Evolutionary conservation across 1,284 basidiomycete genomes (phyloP).

Genomic region (Coniferiporia weirii): DNA sequence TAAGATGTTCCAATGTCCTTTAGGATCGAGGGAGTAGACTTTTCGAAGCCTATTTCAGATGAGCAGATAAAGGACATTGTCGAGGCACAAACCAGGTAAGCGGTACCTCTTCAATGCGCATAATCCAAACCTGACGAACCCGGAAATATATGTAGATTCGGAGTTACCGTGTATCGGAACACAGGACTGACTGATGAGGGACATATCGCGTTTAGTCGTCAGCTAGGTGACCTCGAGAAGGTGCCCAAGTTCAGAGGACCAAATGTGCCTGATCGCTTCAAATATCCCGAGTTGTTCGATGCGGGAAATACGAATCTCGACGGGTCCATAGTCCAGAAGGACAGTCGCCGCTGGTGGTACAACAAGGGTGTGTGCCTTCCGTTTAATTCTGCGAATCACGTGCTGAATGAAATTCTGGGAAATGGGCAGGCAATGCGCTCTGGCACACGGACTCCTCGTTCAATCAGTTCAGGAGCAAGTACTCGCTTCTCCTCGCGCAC

Average conservation of each 20-base stretch:
- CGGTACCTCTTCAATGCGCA: background rate
- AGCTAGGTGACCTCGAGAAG: conserved; percentile 23
- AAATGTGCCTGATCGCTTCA: conserved; percentile 19
- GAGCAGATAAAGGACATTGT: conserved; percentile 16
- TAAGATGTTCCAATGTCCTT: background rate
- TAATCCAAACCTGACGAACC: background rate
- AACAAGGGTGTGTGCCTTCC: conserved; percentile 16
- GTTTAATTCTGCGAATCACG: background rate
- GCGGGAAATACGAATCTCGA: conserved; percentile 22
- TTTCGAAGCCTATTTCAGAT: conserved; percentile 18
- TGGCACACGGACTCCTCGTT: conserved; percentile 27
- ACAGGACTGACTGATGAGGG: conserved; percentile 23
- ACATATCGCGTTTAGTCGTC: conserved; percentile 24
- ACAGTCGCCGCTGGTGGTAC: conserved; percentile 21
- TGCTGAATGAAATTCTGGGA: background rate
- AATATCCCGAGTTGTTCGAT: conserved; percentile 23
- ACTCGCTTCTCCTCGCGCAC: conserved; percentile 27
- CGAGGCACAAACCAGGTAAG: conserved; percentile 17
- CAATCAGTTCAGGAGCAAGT: conserved; percentile 26
- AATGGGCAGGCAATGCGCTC: conserved; percentile 21
- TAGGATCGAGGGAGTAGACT: conserved; percentile 22
- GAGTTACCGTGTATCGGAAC: conserved; percentile 25
- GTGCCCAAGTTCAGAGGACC: conserved; percentile 21
- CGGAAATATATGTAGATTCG: conserved; percentile 19
- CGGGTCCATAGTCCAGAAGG: conserved; percentile 20